Conservation (phyloP, 129 eudicot species). For the Escallonia rubra region DNA sequence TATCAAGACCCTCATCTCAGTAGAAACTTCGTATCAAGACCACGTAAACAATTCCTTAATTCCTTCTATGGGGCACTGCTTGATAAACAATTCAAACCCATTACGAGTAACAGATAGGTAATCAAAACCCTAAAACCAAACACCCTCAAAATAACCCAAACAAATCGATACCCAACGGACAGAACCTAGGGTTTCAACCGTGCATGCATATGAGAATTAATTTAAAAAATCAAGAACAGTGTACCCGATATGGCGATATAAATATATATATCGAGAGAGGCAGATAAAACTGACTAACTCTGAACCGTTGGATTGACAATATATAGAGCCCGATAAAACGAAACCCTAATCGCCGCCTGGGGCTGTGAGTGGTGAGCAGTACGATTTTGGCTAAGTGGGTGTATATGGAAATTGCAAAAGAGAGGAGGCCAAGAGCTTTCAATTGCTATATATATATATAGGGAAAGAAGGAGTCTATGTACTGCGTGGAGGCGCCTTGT, state of each 20-base stretch:
- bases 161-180: constrained; percentile 1
- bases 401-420: constrained; percentile 3
- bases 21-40: constrained; percentile 20
- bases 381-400: constrained; percentile 12
- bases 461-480: neutral
- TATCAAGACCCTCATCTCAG: constrained; percentile 29
- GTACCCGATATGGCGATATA: neutral
- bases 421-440: constrained; percentile 10
- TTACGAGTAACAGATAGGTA: constrained; percentile 8
- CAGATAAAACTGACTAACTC: neutral
- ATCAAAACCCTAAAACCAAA: constrained; percentile 45
- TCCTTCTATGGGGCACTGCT: constrained; percentile 10
- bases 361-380: neutral
- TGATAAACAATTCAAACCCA: constrained; percentile 23
- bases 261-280: neutral
- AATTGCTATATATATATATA: constrained; percentile 11
- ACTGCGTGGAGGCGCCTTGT: constrained; percentile 10
- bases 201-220: neutral
- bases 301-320: constrained; percentile 11
- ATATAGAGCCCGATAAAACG: constrained; percentile 6
- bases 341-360: constrained; percentile 34
- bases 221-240: neutral
- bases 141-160: constrained; percentile 9
- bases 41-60: constrained; percentile 17
- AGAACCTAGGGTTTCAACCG: constrained; percentile 27